phyloP scores from a whole-genome alignment of 257 asterid species.

The Forsythia suspensa region DNA sequence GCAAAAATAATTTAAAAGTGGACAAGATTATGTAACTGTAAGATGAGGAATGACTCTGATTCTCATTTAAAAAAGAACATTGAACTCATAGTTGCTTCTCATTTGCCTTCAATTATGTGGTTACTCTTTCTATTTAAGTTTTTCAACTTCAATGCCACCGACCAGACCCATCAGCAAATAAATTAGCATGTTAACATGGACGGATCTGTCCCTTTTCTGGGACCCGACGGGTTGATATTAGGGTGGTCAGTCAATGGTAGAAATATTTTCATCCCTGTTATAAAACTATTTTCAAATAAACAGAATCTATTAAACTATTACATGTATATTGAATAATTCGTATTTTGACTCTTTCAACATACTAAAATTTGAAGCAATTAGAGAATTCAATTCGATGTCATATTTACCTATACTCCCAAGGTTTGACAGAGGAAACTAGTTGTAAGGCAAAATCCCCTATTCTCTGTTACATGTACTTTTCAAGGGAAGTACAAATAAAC shows the following conservation, averaged over 20 bases:
- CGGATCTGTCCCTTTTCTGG: too few relatives aligned
- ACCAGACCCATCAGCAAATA: background rate
- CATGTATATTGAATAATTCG: too few relatives aligned
- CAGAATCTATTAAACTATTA: too few relatives aligned
- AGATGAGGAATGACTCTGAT: background rate
- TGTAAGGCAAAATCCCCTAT: background rate
- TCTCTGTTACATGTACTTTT: background rate
- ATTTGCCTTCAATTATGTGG: background rate
- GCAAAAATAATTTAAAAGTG: constrained; percentile 23
- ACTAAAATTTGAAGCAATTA: too few relatives aligned
- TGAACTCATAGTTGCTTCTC: background rate
- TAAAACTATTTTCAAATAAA: too few relatives aligned
- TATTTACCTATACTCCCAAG: too few relatives aligned
- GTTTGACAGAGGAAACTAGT: background rate
- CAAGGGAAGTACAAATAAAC: background rate
- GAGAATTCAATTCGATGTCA: background rate
- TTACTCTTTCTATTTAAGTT: background rate
- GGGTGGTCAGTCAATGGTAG: background rate
- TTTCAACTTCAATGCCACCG: background rate
- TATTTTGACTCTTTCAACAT: too few relatives aligned
- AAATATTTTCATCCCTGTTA: too few relatives aligned
- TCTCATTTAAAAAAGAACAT: background rate
- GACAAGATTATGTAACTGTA: background rate
- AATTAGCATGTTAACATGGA: background rate
- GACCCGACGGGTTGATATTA: background rate